Percentiles rank a stretch among this genome's conserved stretches.
Evolutionary conservation across 2,329 filamentous ascomycete genomes (phyloP).

Genomic region (Hypomyces rosellus): DNA sequence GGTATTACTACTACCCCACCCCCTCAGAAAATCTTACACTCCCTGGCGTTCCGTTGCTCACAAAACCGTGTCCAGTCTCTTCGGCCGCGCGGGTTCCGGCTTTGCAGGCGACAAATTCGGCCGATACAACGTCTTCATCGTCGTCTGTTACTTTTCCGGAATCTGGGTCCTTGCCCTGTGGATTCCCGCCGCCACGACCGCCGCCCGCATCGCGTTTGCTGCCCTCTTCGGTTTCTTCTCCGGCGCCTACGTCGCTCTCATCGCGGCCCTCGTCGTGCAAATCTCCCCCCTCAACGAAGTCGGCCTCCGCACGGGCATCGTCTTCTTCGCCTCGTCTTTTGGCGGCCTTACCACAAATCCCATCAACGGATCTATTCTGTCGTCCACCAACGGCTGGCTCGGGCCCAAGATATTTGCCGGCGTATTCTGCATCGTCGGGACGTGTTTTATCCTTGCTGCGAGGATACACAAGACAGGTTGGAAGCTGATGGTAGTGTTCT

Average conservation of each 20-base stretch:
- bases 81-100: slow-evolving; percentile 19
- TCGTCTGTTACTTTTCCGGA: slow-evolving; percentile 35
- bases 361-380: slow-evolving; percentile 43
- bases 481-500: slow-evolving; percentile 21
- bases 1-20: slow-evolving; percentile 2
- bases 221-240: slow-evolving; percentile 31
- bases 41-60: not conserved
- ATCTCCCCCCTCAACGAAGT: slow-evolving; percentile 43
- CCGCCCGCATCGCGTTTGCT: slow-evolving; percentile 24
- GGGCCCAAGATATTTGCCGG: slow-evolving; percentile 33
- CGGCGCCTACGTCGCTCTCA: slow-evolving; percentile 26
- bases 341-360: slow-evolving; percentile 52
- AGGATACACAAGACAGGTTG: slow-evolving; percentile 22
- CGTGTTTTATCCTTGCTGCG: slow-evolving; percentile 18
- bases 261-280: slow-evolving; percentile 32
- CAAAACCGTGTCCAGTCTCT: slow-evolving; percentile 10
- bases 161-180: slow-evolving; percentile 31
- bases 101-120: slow-evolving; percentile 20
- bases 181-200: slow-evolving; percentile 24
- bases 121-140: slow-evolving; percentile 29
- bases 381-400: slow-evolving; percentile 22
- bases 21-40: not conserved
- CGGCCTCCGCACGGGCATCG: slow-evolving; percentile 27
- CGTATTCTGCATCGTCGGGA: slow-evolving; percentile 25
- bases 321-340: slow-evolving; percentile 49